Evolutionary conservation across 495 filamentous ascomycete genomes (phyloP).

Genomic region (Talaromyces trachyspermus): DNA sequence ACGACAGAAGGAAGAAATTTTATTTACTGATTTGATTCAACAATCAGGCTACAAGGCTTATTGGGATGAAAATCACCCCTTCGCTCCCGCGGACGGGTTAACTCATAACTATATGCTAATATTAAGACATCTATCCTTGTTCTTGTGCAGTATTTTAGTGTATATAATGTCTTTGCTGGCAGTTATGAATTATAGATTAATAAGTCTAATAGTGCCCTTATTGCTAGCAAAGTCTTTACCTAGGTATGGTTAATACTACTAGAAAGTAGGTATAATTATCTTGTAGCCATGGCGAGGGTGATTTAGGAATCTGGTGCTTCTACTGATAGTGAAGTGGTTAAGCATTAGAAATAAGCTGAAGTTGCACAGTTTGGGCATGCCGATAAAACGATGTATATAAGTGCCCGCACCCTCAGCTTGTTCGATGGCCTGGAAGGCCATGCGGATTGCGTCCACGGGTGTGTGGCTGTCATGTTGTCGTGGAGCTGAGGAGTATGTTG

Average conservation of each 20-base stretch:
- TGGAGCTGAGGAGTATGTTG: too few relatives aligned
- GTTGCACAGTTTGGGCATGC: constrained; percentile 73
- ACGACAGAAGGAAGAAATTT: too few relatives aligned
- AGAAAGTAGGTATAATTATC: constrained; percentile 82
- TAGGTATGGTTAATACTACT: constrained; percentile 87
- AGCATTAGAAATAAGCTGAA: constrained; percentile 97
- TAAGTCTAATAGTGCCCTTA: constrained; percentile 78
- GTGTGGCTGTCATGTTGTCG: constrained; percentile 61
- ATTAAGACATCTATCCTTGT: constrained; percentile 65
- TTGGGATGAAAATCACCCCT: constrained; percentile 34
- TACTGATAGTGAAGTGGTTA: constrained; percentile 79
- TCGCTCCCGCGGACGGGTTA: constrained; percentile 74
- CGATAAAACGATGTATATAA: constrained; percentile 79
- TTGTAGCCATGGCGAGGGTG: constrained; percentile 73
- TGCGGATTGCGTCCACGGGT: constrained; percentile 73
- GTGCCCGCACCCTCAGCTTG: constrained; percentile 88
- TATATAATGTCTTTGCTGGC: constrained; percentile 91
- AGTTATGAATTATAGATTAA: constrained; percentile 96
- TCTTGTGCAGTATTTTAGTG: constrained; percentile 89
- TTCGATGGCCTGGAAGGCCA: constrained; percentile 75
- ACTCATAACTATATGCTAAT: constrained; percentile 95
- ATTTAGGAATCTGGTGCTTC: constrained; percentile 84
- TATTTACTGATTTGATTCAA: too few relatives aligned
- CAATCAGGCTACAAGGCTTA: neutral
- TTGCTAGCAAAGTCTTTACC: constrained; percentile 95